A percentile compares a stretch with the other conserved stretches of the same genome.
These are phyloP conservation scores for Picea sitchensis DNA, from an alignment of 75 land plant species.

Conservation along the genomic window DNA sequence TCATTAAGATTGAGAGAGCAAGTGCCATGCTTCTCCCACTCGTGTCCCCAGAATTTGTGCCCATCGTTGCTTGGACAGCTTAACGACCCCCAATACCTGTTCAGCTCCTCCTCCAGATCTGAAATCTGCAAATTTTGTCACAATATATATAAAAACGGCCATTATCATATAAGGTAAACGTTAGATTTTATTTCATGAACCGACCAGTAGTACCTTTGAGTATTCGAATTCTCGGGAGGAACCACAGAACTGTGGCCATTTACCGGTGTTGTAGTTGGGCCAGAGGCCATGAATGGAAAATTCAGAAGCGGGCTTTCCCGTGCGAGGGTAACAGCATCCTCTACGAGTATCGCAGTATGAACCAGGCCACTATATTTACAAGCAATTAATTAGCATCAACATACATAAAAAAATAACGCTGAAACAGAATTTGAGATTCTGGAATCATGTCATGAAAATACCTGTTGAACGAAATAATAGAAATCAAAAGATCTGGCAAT, in stretches of 20 bases:
- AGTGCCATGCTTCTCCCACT: slow-evolving; percentile 53
- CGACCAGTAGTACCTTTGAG: slow-evolving; percentile 31
- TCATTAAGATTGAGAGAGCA: slow-evolving; percentile 27
- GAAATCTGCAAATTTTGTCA: slow-evolving; percentile 9
- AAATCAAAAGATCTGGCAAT: slow-evolving; percentile 39
- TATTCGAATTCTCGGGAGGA: slow-evolving; percentile 31
- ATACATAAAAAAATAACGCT: background rate
- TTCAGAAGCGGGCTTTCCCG: slow-evolving; percentile 67
- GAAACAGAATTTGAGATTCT: background rate
- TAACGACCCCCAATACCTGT: slow-evolving; percentile 37
- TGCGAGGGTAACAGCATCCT: slow-evolving; percentile 63
- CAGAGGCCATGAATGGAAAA: slow-evolving; percentile 89
- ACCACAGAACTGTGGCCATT: slow-evolving; percentile 65
- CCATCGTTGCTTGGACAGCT: slow-evolving; percentile 39
- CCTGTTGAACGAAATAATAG: slow-evolving; percentile 71
- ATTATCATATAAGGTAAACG: too few species aligned
- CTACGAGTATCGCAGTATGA: slow-evolving; percentile 63
- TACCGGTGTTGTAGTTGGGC: slow-evolving; percentile 80
- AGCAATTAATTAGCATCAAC: too few species aligned
- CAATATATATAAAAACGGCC: too few species aligned
- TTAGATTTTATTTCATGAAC: too few species aligned
- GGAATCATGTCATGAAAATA: background rate
- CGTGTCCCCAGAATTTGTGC: slow-evolving; percentile 40
- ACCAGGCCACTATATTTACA: slow-evolving; percentile 77
- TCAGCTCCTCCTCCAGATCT: slow-evolving; percentile 23